Evolutionary conservation across 78 protist species (phyloP), one percentile per base, ranked within the genome.

Genomic region (Polysphondylium violaceum): DNA sequence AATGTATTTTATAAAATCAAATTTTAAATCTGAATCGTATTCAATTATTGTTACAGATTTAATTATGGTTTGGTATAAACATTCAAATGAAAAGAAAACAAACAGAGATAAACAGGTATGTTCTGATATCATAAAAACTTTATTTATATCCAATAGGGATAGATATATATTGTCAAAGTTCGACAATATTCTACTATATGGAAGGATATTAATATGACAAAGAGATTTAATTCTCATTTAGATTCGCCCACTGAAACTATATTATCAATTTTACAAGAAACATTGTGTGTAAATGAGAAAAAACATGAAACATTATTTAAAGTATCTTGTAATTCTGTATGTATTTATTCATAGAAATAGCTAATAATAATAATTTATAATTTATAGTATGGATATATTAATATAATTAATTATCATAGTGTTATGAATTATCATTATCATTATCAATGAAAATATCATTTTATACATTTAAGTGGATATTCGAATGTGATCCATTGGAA

Each of bases 401-500:
- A 9, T 68, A 19, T 35, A 33, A 41, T 38, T 58, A 3, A n/a
- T 69, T 0, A 11, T 69, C 27, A 23, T 43, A 68, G 23, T 5
- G 44, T 69, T 69, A 43, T 33, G 21, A 56, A 23, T 51, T 55
- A 31, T 27, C 38, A 35, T 56, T 74, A 5, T 38, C 81, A 50
- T 16, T 74, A n/a, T 51, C 68, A 1, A 74, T 44, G 9, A 74
- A 74, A 53, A 74, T 74, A 55, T 74, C 81, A 55, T 74, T 74
- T 35, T 74, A 74, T 74, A 55, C 81, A 55, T 74, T 74, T 55
- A 74, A 74, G 29, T 74, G 81, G 81, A 55, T 17, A 23, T 74
- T 74, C 21, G 68, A 74, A 51, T 74, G 81, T 38, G 81, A 74
- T 23, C 81, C 69, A 56, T 27, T 74, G 55, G 81, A 74, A 55